Conservation (phyloP, 768 basidiomycete species). For the Russula sp. region DNA sequence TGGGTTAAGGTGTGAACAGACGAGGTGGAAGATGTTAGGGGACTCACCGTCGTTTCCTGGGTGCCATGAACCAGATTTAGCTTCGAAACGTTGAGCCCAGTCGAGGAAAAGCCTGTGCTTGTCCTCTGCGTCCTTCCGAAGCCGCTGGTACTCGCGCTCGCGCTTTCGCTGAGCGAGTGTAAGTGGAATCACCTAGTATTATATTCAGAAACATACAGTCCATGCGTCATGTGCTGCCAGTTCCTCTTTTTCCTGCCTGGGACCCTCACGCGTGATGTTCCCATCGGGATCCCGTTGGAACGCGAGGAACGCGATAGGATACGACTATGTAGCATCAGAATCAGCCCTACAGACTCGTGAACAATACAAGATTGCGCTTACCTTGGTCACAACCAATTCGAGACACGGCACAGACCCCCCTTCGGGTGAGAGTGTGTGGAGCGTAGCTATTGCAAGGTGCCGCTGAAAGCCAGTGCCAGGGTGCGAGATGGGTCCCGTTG, state of each 20-base stretch:
- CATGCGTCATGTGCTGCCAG: slow-evolving; percentile 51
- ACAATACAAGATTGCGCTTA: slow-evolving; percentile 26
- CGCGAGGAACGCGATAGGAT: slow-evolving; percentile 78
- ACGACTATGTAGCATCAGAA: slow-evolving; percentile 37
- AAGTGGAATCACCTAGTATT: background rate
- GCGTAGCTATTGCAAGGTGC: slow-evolving; percentile 61
- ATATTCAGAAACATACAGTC: slow-evolving; percentile 44
- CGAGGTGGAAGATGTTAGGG: background rate
- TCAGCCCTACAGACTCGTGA: background rate
- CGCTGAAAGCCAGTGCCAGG: slow-evolving; percentile 83
- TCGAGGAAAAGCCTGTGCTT: slow-evolving; percentile 46
- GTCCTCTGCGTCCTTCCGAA: slow-evolving; percentile 54
- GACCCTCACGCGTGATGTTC: slow-evolving; percentile 47
- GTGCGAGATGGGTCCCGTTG: slow-evolving; percentile 80
- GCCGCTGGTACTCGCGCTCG: slow-evolving; percentile 51
- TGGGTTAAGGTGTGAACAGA: background rate
- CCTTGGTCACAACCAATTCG: slow-evolving; percentile 69
- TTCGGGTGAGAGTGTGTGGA: slow-evolving; percentile 72
- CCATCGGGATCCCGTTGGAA: slow-evolving; percentile 47
- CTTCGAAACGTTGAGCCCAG: slow-evolving; percentile 60
- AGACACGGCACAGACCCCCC: slow-evolving; percentile 74
- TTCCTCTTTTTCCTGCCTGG: slow-evolving; percentile 69
- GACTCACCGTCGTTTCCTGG: slow-evolving; percentile 24
- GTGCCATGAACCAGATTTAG: slow-evolving; percentile 39
- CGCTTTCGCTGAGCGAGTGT: slow-evolving; percentile 44